A percentile compares a stretch with the other conserved stretches of the same genome.
These are phyloP conservation scores for Gamarada debralockiae DNA, from an alignment of 495 filamentous ascomycete genomes.

Conservation along the genomic window DNA sequence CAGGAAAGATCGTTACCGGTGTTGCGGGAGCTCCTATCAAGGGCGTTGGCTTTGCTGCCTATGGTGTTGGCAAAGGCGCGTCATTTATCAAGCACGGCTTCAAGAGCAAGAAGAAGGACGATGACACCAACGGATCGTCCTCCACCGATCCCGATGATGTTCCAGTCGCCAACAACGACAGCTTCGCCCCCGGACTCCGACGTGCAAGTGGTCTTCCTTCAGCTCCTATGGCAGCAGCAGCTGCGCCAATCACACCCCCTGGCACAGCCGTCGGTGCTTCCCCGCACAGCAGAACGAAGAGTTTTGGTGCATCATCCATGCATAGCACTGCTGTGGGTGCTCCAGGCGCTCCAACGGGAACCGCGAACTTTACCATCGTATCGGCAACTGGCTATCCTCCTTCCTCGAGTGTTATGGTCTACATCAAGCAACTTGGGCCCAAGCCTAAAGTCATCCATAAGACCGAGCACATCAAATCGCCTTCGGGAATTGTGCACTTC, in stretches of 20 bases:
- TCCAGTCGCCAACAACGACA: conserved; percentile 6
- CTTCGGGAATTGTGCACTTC: conserved; percentile 56
- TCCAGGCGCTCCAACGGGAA: conserved; percentile 55
- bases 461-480: conserved; percentile 74
- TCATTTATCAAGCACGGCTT: conserved; percentile 72
- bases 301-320: conserved; percentile 59
- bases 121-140: conserved; percentile 26
- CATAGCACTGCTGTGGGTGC: conserved; percentile 52
- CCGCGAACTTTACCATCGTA: conserved; percentile 74
- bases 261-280: conserved; percentile 36
- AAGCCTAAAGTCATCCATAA: conserved; percentile 82
- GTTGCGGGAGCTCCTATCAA: conserved; percentile 85
- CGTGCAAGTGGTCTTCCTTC: background rate
- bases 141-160: conserved; percentile 16
- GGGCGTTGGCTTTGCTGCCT: conserved; percentile 67
- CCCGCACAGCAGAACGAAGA: conserved; percentile 61
- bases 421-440: conserved; percentile 57
- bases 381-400: conserved; percentile 76
- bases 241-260: conserved; percentile 29
- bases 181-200: background rate
- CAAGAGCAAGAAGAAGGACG: conserved; percentile 60
- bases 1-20: conserved; percentile 83
- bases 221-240: background rate
- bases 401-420: conserved; percentile 76
- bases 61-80: conserved; percentile 81